These are phyloP conservation scores for Alternaria sp. DNA, from an alignment of 2,329 filamentous ascomycete species.

Conservation along the genomic window DNA sequence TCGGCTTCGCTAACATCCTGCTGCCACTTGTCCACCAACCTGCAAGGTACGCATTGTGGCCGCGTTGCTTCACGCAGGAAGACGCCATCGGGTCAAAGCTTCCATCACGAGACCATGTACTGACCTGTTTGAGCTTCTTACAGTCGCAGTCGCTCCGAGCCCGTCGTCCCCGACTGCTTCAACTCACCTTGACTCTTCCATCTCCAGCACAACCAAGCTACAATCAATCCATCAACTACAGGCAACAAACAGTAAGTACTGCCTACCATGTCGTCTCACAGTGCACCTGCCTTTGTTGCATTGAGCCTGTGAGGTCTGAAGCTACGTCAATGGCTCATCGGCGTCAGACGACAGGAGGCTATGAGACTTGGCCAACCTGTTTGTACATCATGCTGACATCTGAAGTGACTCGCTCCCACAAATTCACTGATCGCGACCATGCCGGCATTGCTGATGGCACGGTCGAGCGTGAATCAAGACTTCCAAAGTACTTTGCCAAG, in stretches of 20 bases:
- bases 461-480: conserved; percentile 71
- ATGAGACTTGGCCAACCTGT: not conserved
- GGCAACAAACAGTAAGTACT: conserved; percentile 45
- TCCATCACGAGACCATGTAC: conserved; percentile 47
- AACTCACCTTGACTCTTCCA: conserved; percentile 29
- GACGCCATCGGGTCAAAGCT: conserved; percentile 43
- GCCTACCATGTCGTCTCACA: conserved; percentile 2
- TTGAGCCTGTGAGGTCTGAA: conserved; percentile 13
- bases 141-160: conserved; percentile 28
- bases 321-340: conserved; percentile 4
- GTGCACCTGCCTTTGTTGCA: conserved; percentile 6
- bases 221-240: conserved; percentile 19
- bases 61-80: conserved; percentile 30
- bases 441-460: conserved; percentile 78
- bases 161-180: conserved; percentile 43
- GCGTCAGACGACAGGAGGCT: not conserved
- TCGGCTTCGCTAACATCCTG: conserved; percentile 10
- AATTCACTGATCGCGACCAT: conserved; percentile 93
- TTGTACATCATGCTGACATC: conserved; percentile 24
- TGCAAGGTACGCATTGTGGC: conserved; percentile 40
- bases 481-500: conserved; percentile 95
- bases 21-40: conserved; percentile 20
- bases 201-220: conserved; percentile 21
- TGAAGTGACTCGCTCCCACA: conserved; percentile 97
- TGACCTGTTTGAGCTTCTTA: conserved; percentile 39